Conservation (phyloP, 2,329 filamentous ascomycete species). For the Monosporascus sp. region DNA sequence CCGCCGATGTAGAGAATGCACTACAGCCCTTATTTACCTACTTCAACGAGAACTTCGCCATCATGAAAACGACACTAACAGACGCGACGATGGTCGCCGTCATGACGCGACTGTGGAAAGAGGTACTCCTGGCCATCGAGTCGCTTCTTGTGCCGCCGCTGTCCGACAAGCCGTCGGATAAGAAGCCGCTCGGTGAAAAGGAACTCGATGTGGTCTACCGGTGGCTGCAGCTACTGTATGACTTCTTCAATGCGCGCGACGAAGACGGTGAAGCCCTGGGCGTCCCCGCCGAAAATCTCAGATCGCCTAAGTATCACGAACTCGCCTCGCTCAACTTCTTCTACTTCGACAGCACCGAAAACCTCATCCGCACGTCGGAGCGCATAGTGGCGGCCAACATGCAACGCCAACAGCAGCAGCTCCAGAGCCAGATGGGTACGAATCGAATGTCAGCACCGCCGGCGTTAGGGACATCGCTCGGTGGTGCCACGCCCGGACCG, state of each 20-base stretch:
- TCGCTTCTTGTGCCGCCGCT: conserved; percentile 84
- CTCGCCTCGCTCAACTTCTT: conserved; percentile 96
- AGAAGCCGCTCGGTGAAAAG: conserved; percentile 75
- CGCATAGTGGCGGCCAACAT: conserved; percentile 87
- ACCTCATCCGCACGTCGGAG: conserved; percentile 90
- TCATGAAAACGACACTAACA: conserved; percentile 96
- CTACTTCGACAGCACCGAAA: conserved; percentile 90
- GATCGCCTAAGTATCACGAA: conserved; percentile 97
- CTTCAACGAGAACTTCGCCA: conserved; percentile 97
- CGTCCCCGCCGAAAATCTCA: conserved; percentile 84
- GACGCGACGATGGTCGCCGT: conserved; percentile 96
- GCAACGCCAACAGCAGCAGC: conserved; percentile 66
- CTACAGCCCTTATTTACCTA: conserved; percentile 84
- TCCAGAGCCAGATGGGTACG: conserved; percentile 41
- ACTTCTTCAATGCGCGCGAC: conserved; percentile 92
- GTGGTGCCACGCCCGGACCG: conserved; percentile 40
- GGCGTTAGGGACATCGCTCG: conserved; percentile 43
- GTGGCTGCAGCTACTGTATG: conserved; percentile 85
- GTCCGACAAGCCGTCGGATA: conserved; percentile 86
- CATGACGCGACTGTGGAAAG: conserved; percentile 98
- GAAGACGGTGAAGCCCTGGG: conserved; percentile 80
- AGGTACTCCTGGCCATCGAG: conserved; percentile 89
- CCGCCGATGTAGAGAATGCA: conserved; percentile 71
- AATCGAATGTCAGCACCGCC: conserved; percentile 66
- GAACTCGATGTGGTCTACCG: conserved; percentile 93